phyloP scores from a whole-genome alignment of 225 moss, liverwort and hornwort genomes.

The Polytrichum commune region DNA sequence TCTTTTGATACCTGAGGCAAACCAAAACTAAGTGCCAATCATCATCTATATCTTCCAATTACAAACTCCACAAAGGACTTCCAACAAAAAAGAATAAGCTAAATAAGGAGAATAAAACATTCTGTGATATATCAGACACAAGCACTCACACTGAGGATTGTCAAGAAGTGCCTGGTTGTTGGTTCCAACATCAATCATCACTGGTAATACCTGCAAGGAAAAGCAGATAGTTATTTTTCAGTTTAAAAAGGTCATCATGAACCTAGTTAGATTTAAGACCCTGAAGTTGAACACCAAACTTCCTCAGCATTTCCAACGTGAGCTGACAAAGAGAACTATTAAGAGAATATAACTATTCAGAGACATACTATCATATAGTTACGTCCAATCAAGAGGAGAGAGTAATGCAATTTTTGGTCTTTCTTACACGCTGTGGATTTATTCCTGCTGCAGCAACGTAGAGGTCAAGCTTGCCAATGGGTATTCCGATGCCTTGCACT shows the following conservation, averaged over 20 bases:
- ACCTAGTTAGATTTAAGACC: no score
- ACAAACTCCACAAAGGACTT: neutral
- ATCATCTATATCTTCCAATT: neutral
- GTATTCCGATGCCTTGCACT: slow-evolving; percentile 95
- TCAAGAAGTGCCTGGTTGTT: slow-evolving; percentile 87
- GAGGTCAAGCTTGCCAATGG: slow-evolving; percentile 96
- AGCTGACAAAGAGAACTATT: no score
- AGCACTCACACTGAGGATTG: slow-evolving; percentile 75
- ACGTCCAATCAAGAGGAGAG: no score
- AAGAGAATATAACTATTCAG: no score
- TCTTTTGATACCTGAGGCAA: no score
- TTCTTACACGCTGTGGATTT: slow-evolving; percentile 79
- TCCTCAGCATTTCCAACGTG: no score
- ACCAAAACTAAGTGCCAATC: neutral
- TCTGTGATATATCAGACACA: no score
- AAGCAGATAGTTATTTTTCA: neutral
- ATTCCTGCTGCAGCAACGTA: slow-evolving; percentile 98
- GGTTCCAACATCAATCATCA: slow-evolving; percentile 95
- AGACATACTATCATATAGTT: no score
- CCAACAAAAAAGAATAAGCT: neutral
- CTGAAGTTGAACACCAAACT: no score
- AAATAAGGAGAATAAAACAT: no score
- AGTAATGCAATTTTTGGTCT: no score
- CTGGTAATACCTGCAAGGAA: slow-evolving; percentile 75
- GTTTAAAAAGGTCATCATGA: no score